Evolutionary conservation across 352 stramenopile species (phyloP), one percentile per base, ranked within the genome.

Genomic region (Globisporangium splendens): DNA sequence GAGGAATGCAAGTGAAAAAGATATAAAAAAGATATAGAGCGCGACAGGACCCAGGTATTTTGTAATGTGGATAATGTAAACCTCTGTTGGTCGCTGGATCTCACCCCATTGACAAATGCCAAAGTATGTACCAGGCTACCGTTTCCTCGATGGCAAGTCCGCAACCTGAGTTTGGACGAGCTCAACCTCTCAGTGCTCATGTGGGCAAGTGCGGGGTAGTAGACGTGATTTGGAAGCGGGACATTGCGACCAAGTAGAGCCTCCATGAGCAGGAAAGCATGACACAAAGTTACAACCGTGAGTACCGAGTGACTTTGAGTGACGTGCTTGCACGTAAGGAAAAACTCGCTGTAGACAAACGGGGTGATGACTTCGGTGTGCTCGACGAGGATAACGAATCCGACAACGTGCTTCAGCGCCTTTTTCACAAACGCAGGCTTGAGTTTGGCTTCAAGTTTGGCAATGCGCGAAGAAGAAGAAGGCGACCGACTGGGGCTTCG

Each of bases 21-120:
- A 10, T 10, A 35, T 35, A 15, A 42, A 53, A 38, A 53, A 53
- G 47, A 15, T 53, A 53, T 53, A 39, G 24, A 53, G 22, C 14
- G 24, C 47, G 13, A 24, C 12, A 8, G 48, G 17, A 8, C 11
- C 3, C 17, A 22, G 24, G 10, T 31, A 52, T 43, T 54, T 54
- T 54, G 8, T n/a, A 43, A 43, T 24, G 48, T 54, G 48, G 48
- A 54, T 54, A 54, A 54, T n/a, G 35, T 22, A 31, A 57, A 48
- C 14, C 14, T 48, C 4, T 24, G 38, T 38, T 44, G 18, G 24
- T 31, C 24, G 24, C 24, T 31, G 5, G 24, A 11, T 35, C 28
- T 35, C 28, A 35, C 28, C 28, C 28, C 28, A 35, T 35, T 35
- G 28, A 6, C 28, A 35, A 35, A 10, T 10, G 28, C 28, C 28